Percentiles rank a stretch among this genome's conserved stretches.
phyloP scores from a whole-genome alignment of 75 land plant genomes.

The Picea glauca region DNA sequence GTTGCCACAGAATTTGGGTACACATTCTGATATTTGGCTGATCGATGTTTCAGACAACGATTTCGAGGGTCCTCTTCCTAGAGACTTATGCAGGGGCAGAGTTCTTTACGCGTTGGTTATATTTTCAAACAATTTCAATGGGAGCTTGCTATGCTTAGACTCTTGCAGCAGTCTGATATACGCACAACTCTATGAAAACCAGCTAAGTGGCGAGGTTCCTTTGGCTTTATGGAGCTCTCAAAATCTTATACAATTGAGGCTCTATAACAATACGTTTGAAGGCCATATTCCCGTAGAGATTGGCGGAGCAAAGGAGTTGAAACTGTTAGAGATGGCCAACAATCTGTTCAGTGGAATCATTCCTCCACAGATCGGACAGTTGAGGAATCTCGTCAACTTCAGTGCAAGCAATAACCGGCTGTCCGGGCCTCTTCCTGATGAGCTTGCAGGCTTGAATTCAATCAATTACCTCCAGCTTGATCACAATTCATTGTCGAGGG shows the following conservation, averaged over 20 bases:
- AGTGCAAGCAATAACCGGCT: constrained; percentile 13
- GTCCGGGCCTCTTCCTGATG: constrained; percentile 17
- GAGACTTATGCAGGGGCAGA: constrained; percentile 20
- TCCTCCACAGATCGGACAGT: constrained; percentile 17
- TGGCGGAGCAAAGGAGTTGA: constrained; percentile 3
- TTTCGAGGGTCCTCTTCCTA: constrained; percentile 16
- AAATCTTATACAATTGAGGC: constrained; percentile 7
- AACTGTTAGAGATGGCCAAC: constrained; percentile 11
- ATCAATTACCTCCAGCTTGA: neutral
- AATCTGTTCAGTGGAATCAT: constrained; percentile 20
- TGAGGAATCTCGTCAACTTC: constrained; percentile 14
- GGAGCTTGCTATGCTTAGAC: constrained; percentile 18
- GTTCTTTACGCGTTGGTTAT: constrained; percentile 12
- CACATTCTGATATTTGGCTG: neutral
- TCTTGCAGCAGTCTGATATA: constrained; percentile 13
- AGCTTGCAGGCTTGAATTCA: constrained; percentile 5
- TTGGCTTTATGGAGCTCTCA: constrained; percentile 12
- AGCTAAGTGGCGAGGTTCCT: constrained; percentile 22
- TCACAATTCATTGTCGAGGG: neutral
- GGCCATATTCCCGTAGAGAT: constrained; percentile 8
- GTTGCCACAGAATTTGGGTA: constrained; percentile 12
- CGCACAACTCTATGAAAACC: constrained; percentile 14
- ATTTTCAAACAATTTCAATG: constrained; percentile 18
- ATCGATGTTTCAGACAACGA: constrained; percentile 20
- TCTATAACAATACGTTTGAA: constrained; percentile 8